Base-by-base conservation (phyloP, 148 eudicot species). In the Limonium bicolor region DNA sequence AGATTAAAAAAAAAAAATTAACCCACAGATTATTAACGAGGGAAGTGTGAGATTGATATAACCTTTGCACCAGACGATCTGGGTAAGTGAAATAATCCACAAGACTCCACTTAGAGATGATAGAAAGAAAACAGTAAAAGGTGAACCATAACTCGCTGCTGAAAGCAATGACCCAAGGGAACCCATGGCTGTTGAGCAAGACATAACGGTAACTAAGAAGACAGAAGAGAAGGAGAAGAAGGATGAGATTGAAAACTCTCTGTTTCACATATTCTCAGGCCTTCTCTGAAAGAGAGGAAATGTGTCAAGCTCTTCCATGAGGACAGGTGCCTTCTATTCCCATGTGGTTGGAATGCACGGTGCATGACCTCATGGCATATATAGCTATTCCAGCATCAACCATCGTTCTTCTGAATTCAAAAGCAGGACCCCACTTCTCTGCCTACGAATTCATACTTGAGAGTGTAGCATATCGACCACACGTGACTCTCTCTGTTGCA, bases 391-490 rank as follows among this genome's bases (percentile, higher is more conserved):
- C 80, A 54, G 53, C 65, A 38, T 56, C 60, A 21, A 13, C 42
- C 85, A 77, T 68, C 33, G 43, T 59, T 65, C 51, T 65, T 53
- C 92, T 70, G 36, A 68, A 62, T 23, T 62, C 55, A 55, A 77
- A 57, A 48, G 85, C 92, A 38, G 34, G 37, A 23, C 59, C 69
- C 78, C 81, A 73, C 39, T 46, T 68, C 42, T 61, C 67, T 23
- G 59, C 73, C 23, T 58, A 69, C 27, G 92, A 78, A 68, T 73
- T 67, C 27, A 73, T 51, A 39, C 65, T 63, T 6, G 71, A 73
- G 32, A 73, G 26, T 2, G 66, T 53, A 36, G 77, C 68, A 53
- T 77, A 71, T 17, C 62, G 61, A 15, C 78, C 75, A 57, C 59
- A n/a, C n/a, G n/a, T n/a, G n/a, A 56, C 44, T 65, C 68, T 25